Conservation (phyloP, 495 filamentous ascomycete genomes). For the Podospora didyma region DNA sequence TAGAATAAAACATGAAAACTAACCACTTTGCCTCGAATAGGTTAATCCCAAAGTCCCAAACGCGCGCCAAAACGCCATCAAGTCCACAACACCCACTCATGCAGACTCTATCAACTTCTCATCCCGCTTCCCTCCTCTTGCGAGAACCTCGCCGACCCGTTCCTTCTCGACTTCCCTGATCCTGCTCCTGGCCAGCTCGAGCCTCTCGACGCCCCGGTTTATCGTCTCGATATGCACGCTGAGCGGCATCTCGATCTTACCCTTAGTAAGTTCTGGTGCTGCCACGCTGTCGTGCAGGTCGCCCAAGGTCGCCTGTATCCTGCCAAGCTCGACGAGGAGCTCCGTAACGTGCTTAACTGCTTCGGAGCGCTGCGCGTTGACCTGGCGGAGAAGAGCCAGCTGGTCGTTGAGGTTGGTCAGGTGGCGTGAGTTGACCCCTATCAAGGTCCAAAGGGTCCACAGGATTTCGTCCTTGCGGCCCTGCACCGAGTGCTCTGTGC, state of each 20-base stretch:
- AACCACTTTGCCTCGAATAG: no score
- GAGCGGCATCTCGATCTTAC: constrained; percentile 49
- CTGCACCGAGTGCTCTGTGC: constrained; percentile 46
- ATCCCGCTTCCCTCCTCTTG: constrained; percentile 29
- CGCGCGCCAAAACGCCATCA: neutral
- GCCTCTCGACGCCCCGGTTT: constrained; percentile 58
- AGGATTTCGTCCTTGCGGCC: constrained; percentile 56
- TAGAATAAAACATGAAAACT: no score
- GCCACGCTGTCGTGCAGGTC: constrained; percentile 64
- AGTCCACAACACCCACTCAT: constrained; percentile 5
- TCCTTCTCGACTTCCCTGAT: constrained; percentile 57
- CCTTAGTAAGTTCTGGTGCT: constrained; percentile 50
- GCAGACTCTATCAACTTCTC: constrained; percentile 21
- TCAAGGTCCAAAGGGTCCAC: constrained; percentile 61
- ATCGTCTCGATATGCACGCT: constrained; percentile 68
- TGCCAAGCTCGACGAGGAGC: constrained; percentile 60
- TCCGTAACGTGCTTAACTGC: constrained; percentile 56
- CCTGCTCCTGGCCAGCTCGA: constrained; percentile 54
- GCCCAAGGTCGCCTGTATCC: constrained; percentile 61
- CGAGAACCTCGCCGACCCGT: constrained; percentile 46
- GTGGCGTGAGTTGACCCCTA: constrained; percentile 58
- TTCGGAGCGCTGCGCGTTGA: constrained; percentile 53
- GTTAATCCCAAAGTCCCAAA: no score
- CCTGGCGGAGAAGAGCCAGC: constrained; percentile 52
- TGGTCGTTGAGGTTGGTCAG: constrained; percentile 55